Evolutionary conservation across 805 yeast genomes (phyloP), one percentile per base, ranked within the genome.

Genomic region (Candida silvatica): DNA sequence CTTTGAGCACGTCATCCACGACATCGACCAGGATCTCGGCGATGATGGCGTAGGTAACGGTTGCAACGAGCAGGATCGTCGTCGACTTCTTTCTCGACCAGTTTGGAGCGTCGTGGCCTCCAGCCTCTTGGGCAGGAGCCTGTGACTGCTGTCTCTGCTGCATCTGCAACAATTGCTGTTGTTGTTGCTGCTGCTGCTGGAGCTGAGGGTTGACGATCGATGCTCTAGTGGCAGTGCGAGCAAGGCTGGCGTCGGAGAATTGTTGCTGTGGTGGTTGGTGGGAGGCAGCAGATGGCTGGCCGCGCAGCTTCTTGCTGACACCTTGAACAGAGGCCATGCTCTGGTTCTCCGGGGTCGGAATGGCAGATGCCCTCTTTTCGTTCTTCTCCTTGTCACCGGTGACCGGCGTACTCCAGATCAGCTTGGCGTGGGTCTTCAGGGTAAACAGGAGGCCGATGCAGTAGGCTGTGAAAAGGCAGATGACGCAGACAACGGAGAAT

Each of bases 61-160:
- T 92, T 1, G 97, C 90, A 3, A 80, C 73, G 6, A 92, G 64
- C 31, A 92, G 65, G 36, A 92, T 88, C 14, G 80, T 71, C 0
- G 95, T 72, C 2, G 95, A 83, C 58, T 87, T 90, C 12, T 64
- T 62, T 49, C 90, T 72, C 5, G 95, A 80, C 98, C 98, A 92
- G 54, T 92, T 92, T 31, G 98, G 97, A 0, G 97, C 94, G 55
- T 87, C 97, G 47, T 90, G 97, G 1, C 94, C 94, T 4, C 81
- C 80, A n/a, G 48, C 56, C 27, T 56, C 64, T 37, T 24, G 22
- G 15, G 32, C 14, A 11, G 30, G 23, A 14, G 27, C 28, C 27
- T 15, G 23, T 33, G 6, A n/a, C 31, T 9, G 19, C 30, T 11
- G 19, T 16, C 30, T 36, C 14, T 32, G 42, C 4, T 25, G 40